Evolutionary conservation across 805 yeast genomes (phyloP).

Genomic region (Hanseniaspora jakobsenii): DNA sequence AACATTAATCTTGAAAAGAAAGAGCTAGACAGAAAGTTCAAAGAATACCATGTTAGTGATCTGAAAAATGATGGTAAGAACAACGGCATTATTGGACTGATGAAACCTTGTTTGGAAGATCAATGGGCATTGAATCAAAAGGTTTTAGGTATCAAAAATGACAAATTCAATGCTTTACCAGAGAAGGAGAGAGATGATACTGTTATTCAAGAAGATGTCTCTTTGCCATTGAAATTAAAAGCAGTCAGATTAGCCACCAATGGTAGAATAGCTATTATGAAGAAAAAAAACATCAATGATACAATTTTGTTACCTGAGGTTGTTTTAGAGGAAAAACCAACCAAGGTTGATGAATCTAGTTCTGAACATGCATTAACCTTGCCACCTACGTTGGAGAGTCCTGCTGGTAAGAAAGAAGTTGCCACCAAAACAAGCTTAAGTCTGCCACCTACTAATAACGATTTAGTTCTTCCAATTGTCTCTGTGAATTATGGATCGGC

Average conservation of each 20-base stretch:
- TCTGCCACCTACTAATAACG: not conserved
- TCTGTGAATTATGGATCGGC: too few species aligned
- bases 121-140: slow-evolving; percentile 35
- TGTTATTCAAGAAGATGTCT: slow-evolving; percentile 68
- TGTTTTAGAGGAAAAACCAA: not conserved
- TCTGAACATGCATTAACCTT: not conserved
- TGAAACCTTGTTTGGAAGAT: slow-evolving; percentile 43
- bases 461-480: slow-evolving; percentile 8
- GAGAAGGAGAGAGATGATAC: slow-evolving; percentile 29
- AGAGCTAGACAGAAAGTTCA: slow-evolving; percentile 48
- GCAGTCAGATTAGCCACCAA: slow-evolving; percentile 76
- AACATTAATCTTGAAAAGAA: slow-evolving; percentile 47
- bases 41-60: slow-evolving; percentile 39
- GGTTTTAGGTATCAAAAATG: slow-evolving; percentile 22
- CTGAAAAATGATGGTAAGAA: slow-evolving; percentile 34
- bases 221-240: slow-evolving; percentile 65
- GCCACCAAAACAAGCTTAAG: too few species aligned
- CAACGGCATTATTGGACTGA: slow-evolving; percentile 39
- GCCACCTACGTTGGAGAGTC: too few species aligned
- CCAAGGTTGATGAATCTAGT: not conserved
- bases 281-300: slow-evolving; percentile 46
- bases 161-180: slow-evolving; percentile 27
- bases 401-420: too few species aligned
- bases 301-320: slow-evolving; percentile 42
- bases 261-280: slow-evolving; percentile 63